A percentile compares a stretch with the other conserved stretches of the same genome.
Evolutionary conservation across 148 eudicot species (phyloP).

Genomic region (Suaeda aralocaspica): DNA sequence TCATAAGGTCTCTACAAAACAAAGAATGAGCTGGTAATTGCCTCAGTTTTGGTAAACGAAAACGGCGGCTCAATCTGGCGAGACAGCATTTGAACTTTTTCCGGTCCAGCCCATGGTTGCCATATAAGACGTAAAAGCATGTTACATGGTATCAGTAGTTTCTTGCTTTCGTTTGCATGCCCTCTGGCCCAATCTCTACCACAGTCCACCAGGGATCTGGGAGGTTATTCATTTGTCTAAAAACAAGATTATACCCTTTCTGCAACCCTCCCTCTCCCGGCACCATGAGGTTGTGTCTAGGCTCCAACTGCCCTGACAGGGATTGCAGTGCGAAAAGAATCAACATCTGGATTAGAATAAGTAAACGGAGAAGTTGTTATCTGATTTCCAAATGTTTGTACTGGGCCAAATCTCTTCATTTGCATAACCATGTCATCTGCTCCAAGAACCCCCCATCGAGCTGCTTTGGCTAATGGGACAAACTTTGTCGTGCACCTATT

Average conservation of each 20-base stretch:
- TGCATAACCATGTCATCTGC: constrained; percentile 91
- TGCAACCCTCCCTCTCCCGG: too few relatives aligned
- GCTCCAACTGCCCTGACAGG: background rate
- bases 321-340: too few relatives aligned
- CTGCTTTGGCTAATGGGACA: background rate
- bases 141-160: too few relatives aligned
- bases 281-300: background rate
- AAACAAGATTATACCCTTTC: too few relatives aligned
- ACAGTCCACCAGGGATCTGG: too few relatives aligned
- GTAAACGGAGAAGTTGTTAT: constrained; percentile 27
- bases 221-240: too few relatives aligned
- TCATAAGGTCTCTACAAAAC: constrained; percentile 57
- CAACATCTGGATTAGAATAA: background rate
- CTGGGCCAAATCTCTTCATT: constrained; percentile 95
- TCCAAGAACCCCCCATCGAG: background rate
- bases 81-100: background rate
- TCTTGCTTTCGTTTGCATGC: too few relatives aligned
- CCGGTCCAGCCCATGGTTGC: too few relatives aligned
- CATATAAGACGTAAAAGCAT: too few relatives aligned
- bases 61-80: background rate
- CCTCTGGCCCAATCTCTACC: too few relatives aligned
- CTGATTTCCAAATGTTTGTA: constrained; percentile 81
- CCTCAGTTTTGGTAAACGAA: background rate
- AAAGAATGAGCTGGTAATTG: background rate
- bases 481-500: background rate